Conservation (phyloP, 768 basidiomycete species). For the Leccinellum luteum region DNA sequence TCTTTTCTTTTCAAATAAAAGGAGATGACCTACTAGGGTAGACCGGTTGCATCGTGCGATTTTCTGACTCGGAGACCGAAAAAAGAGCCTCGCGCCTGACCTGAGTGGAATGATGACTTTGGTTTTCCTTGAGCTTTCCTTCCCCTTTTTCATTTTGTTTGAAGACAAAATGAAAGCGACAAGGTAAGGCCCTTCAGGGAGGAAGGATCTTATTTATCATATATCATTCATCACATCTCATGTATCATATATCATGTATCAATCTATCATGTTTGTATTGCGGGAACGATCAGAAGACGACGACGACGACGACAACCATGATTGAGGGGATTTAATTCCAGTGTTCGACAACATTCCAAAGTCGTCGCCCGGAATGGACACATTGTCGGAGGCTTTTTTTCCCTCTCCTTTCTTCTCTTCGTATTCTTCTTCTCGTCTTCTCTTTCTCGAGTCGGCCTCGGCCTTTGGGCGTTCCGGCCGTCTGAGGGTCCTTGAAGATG, state of each 20-base stretch:
- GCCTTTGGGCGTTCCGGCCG: background rate
- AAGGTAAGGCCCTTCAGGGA: background rate
- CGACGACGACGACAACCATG: background rate
- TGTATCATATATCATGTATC: background rate
- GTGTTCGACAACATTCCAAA: background rate
- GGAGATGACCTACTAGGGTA: background rate
- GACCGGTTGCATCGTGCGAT: slow-evolving; percentile 15
- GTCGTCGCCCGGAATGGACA: slow-evolving; percentile 3
- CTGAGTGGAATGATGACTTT: background rate
- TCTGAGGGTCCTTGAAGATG: background rate
- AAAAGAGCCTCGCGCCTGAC: background rate
- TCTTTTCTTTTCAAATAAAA: background rate
- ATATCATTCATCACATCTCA: background rate
- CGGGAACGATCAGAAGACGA: background rate
- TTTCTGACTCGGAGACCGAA: background rate
- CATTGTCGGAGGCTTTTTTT: slow-evolving; percentile 9
- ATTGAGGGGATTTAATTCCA: background rate
- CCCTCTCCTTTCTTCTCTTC: background rate
- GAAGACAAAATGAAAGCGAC: background rate
- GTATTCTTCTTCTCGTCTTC: background rate
- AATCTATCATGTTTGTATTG: background rate
- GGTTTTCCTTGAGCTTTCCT: background rate
- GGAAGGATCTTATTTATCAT: background rate
- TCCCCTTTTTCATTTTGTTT: background rate
- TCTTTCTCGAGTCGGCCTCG: background rate